Evolutionary conservation across 345 rosid species (phyloP), one percentile per base, ranked within the genome.

Genomic region (Gossypium turneri): DNA sequence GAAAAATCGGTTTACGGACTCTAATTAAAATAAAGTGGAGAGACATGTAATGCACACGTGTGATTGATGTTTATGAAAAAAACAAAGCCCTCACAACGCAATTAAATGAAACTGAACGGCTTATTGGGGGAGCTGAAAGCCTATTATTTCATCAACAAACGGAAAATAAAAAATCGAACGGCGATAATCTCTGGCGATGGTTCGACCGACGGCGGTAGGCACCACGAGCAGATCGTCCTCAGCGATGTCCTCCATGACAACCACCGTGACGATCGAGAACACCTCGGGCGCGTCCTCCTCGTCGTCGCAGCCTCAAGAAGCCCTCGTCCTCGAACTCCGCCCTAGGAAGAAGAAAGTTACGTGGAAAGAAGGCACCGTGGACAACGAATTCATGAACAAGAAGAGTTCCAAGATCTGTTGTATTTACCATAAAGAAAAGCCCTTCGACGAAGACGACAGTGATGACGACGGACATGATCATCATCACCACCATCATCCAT

Each of bases 401-500:
- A 95, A 93, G 79, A 91, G 97, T 80, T 93, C 99, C 47, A 95
- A 95, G 89, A 93, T 89, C 77, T 95, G 99, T 81, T 95, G 99
- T 80, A 87, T 95, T 83, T 95, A 89, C 85, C 99, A 95, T 85
- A 93, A 95, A 79, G 81, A 95, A 67, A 95, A 93, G 81, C 82
- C 97, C 15, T 95, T 95, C 68, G 97, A 91, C 51, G 98, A 93
- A 67, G 99, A 95, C 80, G 81, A 74, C 57, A 95, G 97, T 77
- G 97, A 90, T 55, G 93, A 93, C 9, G 98, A 94, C 9, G 90
- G 82, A 0, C 61, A 85, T 6, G 60, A 78, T 8, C 72, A 81
- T n/a, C 67, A 80, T 56, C 79, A 83, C 45, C 69, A 67, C 6
- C 80, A 79, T 62, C 79, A 65, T 48, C 38, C 55, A 48, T 60